Evolutionary conservation across 2,329 filamentous ascomycete genomes (phyloP).

Genomic region (Cordyceps cicadae): DNA sequence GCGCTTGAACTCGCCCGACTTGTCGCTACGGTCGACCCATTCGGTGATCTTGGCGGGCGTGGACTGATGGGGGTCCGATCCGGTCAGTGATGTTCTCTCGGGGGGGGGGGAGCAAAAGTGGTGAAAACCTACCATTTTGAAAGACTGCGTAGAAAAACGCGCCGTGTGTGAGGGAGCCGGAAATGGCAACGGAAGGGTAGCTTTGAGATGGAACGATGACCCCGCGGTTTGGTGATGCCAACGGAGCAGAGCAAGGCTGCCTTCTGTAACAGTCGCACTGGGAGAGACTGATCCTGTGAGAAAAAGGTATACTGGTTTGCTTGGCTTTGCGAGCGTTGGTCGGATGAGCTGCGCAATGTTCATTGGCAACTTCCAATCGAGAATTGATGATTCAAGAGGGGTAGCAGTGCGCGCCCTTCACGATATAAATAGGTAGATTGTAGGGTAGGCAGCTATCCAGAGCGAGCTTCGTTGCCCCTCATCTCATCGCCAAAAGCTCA

Average conservation of each 20-base stretch:
- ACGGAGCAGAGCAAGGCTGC: background rate
- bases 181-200: background rate
- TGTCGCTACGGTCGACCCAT: constrained; percentile 73
- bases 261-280: background rate
- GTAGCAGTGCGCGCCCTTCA: background rate
- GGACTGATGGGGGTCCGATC: background rate
- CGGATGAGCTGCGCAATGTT: background rate
- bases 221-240: background rate
- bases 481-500: background rate
- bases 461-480: background rate
- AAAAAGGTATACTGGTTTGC: background rate
- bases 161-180: background rate
- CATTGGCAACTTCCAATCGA: background rate
- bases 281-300: background rate
- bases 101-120: too few relatives aligned
- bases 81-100: background rate
- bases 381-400: background rate
- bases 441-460: background rate
- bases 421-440: background rate
- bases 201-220: background rate
- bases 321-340: background rate
- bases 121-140: background rate
- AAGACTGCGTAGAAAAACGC: background rate
- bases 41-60: constrained; percentile 57
- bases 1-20: constrained; percentile 86